Conservation (phyloP, 768 basidiomycete species). For the Tricholoma flavovirens region DNA sequence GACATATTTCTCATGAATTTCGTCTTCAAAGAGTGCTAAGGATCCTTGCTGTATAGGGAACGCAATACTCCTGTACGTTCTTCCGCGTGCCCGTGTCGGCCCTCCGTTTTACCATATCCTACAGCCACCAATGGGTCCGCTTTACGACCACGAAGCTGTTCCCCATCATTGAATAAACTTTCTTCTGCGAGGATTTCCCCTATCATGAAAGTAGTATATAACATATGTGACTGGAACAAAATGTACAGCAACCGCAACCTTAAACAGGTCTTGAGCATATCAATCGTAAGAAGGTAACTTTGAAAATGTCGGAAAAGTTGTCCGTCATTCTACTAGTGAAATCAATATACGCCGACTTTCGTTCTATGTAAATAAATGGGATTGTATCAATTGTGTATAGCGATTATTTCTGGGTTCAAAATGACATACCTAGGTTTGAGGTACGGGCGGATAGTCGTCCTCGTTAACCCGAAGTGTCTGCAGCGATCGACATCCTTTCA, state of each 20-base stretch:
- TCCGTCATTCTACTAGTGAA: no score
- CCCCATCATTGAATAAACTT: conserved; percentile 26
- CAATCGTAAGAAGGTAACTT: no score
- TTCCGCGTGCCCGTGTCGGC: conserved; percentile 1
- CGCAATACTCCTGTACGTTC: conserved; percentile 71
- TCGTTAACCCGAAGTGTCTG: no score
- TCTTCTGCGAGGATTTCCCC: no score
- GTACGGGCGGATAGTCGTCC: neutral
- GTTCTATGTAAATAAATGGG: no score
- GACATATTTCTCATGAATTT: conserved; percentile 2
- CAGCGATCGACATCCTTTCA: neutral
- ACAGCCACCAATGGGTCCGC: conserved; percentile 57
- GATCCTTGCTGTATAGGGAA: conserved; percentile 46
- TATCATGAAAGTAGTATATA: neutral
- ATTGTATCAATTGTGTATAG: no score
- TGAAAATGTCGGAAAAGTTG: no score
- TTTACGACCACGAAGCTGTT: conserved; percentile 56
- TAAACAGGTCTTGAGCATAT: neutral
- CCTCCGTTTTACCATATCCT: conserved; percentile 2
- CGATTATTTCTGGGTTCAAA: neutral
- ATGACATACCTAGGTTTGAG: neutral
- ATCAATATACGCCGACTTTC: no score
- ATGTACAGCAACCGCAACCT: neutral
- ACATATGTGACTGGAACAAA: neutral
- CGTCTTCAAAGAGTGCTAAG: conserved; percentile 10